These are phyloP conservation scores for Umbellularia californica DNA, from an alignment of 164 flowering plant genomes.

Conservation along the genomic window DNA sequence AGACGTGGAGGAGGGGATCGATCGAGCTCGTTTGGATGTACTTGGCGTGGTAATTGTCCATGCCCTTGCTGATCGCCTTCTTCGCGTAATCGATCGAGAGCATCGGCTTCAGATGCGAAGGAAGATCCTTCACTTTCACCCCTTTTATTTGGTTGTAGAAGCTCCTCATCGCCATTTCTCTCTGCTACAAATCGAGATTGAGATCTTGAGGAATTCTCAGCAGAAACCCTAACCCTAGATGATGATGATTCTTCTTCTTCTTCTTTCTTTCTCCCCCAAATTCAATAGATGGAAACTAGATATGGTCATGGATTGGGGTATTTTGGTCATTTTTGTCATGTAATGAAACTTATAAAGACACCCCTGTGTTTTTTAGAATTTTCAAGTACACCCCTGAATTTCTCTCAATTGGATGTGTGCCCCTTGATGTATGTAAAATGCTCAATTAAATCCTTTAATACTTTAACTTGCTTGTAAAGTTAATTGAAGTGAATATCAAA, in stretches of 20 bases:
- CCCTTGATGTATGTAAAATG: no score
- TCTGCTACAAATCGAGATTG: background rate
- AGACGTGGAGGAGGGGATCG: conserved; percentile 70
- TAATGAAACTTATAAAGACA: no score
- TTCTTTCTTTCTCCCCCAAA: background rate
- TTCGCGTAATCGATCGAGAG: conserved; percentile 42
- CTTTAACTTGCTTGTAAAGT: no score
- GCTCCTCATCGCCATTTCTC: conserved; percentile 56
- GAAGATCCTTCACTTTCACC: conserved; percentile 72
- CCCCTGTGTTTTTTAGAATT: no score
- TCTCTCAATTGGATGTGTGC: no score
- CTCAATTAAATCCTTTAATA: no score
- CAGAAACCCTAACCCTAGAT: conserved; percentile 15
- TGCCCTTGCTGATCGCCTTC: conserved; percentile 35
- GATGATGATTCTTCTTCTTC: background rate
- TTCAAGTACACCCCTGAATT: no score
- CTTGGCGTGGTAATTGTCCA: conserved; percentile 71
- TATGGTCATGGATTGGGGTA: no score
- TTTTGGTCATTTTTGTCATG: no score
- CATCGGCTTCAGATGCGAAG: conserved; percentile 59
- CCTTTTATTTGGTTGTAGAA: conserved; percentile 74
- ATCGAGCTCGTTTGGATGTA: conserved; percentile 69
- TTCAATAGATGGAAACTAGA: no score
- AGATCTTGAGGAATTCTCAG: background rate
- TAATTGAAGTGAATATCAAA: no score